Percentiles rank a stretch among this genome's conserved stretches.
Conservation (phyloP, 768 basidiomycete species). For the Dentipellis sp. region DNA sequence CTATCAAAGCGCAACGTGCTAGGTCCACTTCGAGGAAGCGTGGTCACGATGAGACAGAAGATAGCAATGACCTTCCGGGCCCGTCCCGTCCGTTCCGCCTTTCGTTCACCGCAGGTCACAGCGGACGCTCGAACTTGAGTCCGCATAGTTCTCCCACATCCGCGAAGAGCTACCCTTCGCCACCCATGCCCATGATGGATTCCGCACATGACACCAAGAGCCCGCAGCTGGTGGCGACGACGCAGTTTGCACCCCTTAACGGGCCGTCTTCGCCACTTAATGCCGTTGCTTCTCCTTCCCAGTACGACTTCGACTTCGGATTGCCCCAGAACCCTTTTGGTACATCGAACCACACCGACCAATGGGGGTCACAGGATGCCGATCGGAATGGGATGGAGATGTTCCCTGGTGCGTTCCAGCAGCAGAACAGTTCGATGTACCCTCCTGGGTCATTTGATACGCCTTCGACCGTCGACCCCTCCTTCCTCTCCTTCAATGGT, state of each 20-base stretch:
- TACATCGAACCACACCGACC: neutral
- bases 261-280: constrained; percentile 10
- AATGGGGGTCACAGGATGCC: constrained; percentile 9
- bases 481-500: constrained; percentile 10
- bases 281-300: constrained; percentile 7
- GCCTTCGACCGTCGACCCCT: constrained; percentile 12
- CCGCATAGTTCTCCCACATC: constrained; percentile 73
- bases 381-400: constrained; percentile 2
- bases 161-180: constrained; percentile 57
- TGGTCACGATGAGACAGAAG: constrained; percentile 57
- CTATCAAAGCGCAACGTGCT: constrained; percentile 50
- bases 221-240: constrained; percentile 39
- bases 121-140: constrained; percentile 35
- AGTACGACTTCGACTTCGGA: constrained; percentile 13
- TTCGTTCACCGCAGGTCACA: constrained; percentile 20
- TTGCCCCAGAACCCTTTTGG: constrained; percentile 5
- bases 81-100: constrained; percentile 13
- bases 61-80: constrained; percentile 29
- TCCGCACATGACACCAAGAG: constrained; percentile 39
- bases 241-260: constrained; percentile 23
- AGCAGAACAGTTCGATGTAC: neutral
- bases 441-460: constrained; percentile 3
- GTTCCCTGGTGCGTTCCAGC: constrained; percentile 1
- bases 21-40: constrained; percentile 71
- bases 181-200: constrained; percentile 44